Evolutionary conservation across 2,329 filamentous ascomycete genomes (phyloP).

Genomic region (Leptographium radiaticola): DNA sequence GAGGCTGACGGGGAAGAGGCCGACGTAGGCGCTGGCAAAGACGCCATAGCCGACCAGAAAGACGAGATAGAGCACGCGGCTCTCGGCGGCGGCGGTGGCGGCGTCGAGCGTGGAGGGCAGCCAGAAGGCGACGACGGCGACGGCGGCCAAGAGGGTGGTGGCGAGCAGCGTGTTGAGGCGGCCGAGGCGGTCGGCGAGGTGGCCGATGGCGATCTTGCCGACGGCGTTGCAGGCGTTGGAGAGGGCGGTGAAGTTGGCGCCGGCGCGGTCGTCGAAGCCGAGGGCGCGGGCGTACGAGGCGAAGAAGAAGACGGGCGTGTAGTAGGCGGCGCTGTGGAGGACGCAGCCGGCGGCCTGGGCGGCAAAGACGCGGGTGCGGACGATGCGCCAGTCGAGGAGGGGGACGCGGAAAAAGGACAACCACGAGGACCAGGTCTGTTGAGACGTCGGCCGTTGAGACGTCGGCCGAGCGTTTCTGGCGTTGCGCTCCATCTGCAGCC

Average conservation of each 20-base stretch:
- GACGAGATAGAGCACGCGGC: conserved; percentile 6
- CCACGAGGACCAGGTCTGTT: background rate
- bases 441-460: too few relatives aligned
- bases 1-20: background rate
- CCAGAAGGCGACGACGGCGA: conserved; percentile 1
- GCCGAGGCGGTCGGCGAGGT: conserved; percentile 23
- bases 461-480: too few relatives aligned
- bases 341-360: conserved; percentile 1
- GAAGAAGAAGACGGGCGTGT: conserved; percentile 4
- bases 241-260: conserved; percentile 3
- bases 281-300: conserved; percentile 2
- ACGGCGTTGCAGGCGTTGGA: conserved; percentile 24
- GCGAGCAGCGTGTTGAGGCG: conserved; percentile 24
- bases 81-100: background rate
- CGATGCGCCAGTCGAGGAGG: background rate
- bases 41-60: conserved; percentile 2
- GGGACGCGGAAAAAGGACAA: background rate
- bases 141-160: conserved; percentile 11
- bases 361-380: background rate
- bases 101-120: conserved; percentile 4
- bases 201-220: conserved; percentile 24
- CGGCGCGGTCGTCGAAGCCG: background rate
- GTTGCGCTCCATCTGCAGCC: background rate
- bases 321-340: conserved; percentile 2
- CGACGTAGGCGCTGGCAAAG: conserved; percentile 14